Evolutionary conservation across 2,329 filamentous ascomycete species (phyloP), one percentile per base, ranked within the genome.

Genomic region (Pyrenophora tritici-repentis): DNA sequence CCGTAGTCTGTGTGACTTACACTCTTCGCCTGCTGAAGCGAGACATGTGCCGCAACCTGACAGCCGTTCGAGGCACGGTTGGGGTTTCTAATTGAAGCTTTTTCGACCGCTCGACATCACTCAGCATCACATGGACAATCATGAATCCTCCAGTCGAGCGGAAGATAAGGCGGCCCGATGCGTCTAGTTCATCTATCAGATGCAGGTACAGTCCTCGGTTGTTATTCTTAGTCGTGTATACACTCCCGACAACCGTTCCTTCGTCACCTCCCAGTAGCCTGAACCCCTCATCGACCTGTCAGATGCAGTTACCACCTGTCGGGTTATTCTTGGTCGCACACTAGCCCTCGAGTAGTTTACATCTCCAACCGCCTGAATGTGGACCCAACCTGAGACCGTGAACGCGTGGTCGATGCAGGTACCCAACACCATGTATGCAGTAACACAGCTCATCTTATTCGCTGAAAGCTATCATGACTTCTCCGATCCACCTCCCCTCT

Each of bases 1-100:
- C 44, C 36, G 38, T 42, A 50, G 45, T 47, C 32, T 29, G 29
- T 52, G 50, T 42, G 36, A 47, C 47, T 40, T 40, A 40, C 33
- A 34, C 34, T 39, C 41, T 39, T 47, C 42, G 45, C 40, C 36
- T 45, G 45, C 47, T 41, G 49, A 54, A 53, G 48, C 56, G 51
- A 52, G 29, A 40, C 47, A 39, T 32, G n/a, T 49, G 29, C 46
- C 40, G 34, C 37, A 44, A 45, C 42, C 40, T 43, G 44, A 45
- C 42, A 50, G 38, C 40, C 44, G 54, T 50, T 53, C 41, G 43
- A 20, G 22, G 20, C 32, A 26, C 20, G 42, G 50, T 53, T 55
- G 18, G 42, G 45, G 47, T 61, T 66, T 64, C 65, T 69, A 69
- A 61, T 59, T 53, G 49, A 46, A 55, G 58, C 53, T 48, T 29